These are phyloP conservation scores for Raphanus sativus DNA, from an alignment of 345 rosid genomes.

Conservation along the genomic window DNA sequence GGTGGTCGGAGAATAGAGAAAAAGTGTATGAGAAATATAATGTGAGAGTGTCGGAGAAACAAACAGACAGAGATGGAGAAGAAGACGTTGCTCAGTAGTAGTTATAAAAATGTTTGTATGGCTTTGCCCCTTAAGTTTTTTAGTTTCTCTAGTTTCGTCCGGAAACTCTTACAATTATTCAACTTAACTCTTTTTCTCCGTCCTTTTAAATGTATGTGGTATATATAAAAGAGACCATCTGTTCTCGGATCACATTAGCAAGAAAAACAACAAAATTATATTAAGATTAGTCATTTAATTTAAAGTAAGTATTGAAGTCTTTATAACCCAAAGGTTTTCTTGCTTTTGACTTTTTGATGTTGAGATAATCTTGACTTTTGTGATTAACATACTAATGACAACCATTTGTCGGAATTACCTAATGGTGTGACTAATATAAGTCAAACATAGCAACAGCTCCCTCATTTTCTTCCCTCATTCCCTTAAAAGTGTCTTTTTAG, in stretches of 20 bases:
- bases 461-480: too few relatives aligned
- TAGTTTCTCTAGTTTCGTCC: conserved; percentile 17
- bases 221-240: conserved; percentile 27
- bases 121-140: conserved; percentile 7
- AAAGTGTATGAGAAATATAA: conserved; percentile 82
- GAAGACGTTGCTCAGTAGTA: conserved; percentile 13
- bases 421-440: conserved; percentile 22
- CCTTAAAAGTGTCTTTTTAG: too few relatives aligned
- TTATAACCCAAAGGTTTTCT: background rate
- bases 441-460: background rate
- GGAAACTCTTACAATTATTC: conserved; percentile 18
- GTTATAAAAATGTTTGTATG: conserved; percentile 18
- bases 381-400: conserved; percentile 3
- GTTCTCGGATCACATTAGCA: conserved; percentile 6
- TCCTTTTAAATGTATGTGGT: conserved; percentile 27
- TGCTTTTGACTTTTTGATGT: background rate
- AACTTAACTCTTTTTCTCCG: background rate
- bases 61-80: conserved; percentile 41
- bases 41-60: conserved; percentile 69
- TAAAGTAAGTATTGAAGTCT: conserved; percentile 1
- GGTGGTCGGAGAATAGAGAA: conserved; percentile 99
- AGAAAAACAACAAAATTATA: background rate
- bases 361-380: background rate
- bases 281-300: background rate
- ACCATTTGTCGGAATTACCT: conserved; percentile 9